Percentiles rank a stretch among this genome's conserved stretches.
Evolutionary conservation across 305 asterid species (phyloP).

Genomic region (Fraxinus paxiana): DNA sequence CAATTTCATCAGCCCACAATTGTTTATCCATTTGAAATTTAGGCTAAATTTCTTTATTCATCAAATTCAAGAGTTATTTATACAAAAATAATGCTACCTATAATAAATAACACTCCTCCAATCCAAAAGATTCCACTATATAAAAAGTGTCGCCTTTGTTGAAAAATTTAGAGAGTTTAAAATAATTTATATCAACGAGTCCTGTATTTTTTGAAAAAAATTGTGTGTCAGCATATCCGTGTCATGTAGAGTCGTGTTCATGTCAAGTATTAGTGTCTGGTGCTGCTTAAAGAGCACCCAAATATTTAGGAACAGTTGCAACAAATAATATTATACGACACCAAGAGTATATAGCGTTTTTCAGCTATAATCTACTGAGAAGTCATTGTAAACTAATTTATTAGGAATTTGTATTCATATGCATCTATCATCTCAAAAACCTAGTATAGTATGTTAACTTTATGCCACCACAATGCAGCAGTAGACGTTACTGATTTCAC

Average conservation of each 20-base stretch:
- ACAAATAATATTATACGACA: neutral
- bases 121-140: neutral
- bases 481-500: neutral
- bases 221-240: neutral
- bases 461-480: conserved; percentile 1
- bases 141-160: neutral
- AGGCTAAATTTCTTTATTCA: neutral
- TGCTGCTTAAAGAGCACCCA: neutral
- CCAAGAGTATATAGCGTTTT: neutral
- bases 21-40: neutral
- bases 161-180: neutral
- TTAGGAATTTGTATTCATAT: neutral
- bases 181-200: neutral
- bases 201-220: neutral
- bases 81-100: neutral
- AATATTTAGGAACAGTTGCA: neutral
- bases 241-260: neutral
- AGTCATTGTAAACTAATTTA: conserved; percentile 4
- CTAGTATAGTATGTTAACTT: neutral
- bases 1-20: conserved; percentile 18
- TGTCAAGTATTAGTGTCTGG: neutral
- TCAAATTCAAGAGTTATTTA: neutral
- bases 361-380: neutral
- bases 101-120: neutral
- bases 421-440: conserved; percentile 4